phyloP scores from a whole-genome alignment of 345 rosid genomes.

The Citrus sp. region DNA sequence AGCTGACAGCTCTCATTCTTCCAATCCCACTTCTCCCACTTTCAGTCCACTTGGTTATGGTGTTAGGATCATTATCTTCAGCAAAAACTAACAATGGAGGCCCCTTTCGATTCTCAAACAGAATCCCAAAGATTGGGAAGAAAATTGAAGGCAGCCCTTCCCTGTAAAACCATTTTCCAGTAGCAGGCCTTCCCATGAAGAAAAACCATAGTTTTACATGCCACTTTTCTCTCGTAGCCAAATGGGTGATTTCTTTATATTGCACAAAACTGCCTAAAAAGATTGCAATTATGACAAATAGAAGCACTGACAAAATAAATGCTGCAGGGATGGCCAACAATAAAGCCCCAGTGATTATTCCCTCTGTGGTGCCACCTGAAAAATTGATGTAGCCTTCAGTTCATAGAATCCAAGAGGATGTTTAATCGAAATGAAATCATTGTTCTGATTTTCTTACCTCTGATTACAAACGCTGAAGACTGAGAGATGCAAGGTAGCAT shows the following conservation, averaged over 20 bases:
- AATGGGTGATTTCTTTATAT: constrained; percentile 42
- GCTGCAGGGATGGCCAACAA: constrained; percentile 43
- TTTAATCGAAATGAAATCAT: background rate
- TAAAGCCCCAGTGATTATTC: constrained; percentile 45
- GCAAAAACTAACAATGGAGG: constrained; percentile 37
- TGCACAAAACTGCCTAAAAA: constrained; percentile 34
- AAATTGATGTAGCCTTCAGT: constrained; percentile 9
- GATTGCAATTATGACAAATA: constrained; percentile 34
- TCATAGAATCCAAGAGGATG: background rate
- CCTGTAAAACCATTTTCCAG: constrained; percentile 48
- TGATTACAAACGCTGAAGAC: constrained; percentile 47
- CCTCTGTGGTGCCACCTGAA: constrained; percentile 40
- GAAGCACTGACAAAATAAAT: constrained; percentile 32
- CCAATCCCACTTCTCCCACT: constrained; percentile 44
- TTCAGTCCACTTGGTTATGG: constrained; percentile 33
- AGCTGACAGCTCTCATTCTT: constrained; percentile 47
- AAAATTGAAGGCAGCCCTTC: constrained; percentile 41
- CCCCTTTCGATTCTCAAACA: constrained; percentile 46
- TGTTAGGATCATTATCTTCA: constrained; percentile 36
- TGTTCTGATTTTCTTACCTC: constrained; percentile 31
- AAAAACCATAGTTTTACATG: constrained; percentile 30
- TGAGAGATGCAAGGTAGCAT: constrained; percentile 47
- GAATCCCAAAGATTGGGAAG: constrained; percentile 36
- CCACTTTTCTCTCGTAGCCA: constrained; percentile 25
- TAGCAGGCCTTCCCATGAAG: constrained; percentile 28